Base-by-base conservation (phyloP, 805 yeast genomes). In the Kluyveromyces wickerhamii region DNA sequence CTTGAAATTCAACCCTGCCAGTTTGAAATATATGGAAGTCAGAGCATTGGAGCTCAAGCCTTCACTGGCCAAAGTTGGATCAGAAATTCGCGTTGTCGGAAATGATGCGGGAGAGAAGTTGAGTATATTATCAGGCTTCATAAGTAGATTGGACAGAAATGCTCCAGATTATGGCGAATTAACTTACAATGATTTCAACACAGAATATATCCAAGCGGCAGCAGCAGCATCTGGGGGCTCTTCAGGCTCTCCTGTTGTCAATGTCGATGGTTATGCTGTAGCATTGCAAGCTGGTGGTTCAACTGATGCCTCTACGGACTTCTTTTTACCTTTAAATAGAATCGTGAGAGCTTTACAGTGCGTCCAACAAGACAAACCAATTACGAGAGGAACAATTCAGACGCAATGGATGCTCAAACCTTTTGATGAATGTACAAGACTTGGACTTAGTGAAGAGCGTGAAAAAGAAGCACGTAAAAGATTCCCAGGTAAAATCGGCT, bases 161-260 rank as follows among this genome's bases (percentile, higher is more conserved):
- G 94, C 96, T 5, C 96, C 96, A 2, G 94, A 84, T 44, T 88
- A 88, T 51, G 96, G 96, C 32, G 77, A 76, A 18, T 65, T 82
- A 52, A 79, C 94, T 11, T 88, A 87, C 59, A 86, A 84, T 53
- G 96, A 87, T 65, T 87, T 86, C 69, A 86, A 87, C 56, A 86
- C 95, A 1, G 95, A 84, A 57, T 87, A 87, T 59, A 84, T 87
- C 37, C 95, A 87, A 60, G 96, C 96, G 1, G 96, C 96, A 6
- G 96, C 96, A 1, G 74, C 87, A 40, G 95, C 96, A 0, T 80
- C 94, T 12, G 96, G 96, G 20, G 96, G 96, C 3, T 86, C 95
- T 3, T 79, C 92, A 32, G 96, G 96, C 7, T 85, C 95, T 3
- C 96, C 96, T 0, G 96, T 88, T n/a, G 94, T 88, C 2, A 80